Evolutionary conservation across 768 basidiomycete genomes (phyloP), one percentile per base, ranked within the genome.

Genomic region (Suillus lakei): DNA sequence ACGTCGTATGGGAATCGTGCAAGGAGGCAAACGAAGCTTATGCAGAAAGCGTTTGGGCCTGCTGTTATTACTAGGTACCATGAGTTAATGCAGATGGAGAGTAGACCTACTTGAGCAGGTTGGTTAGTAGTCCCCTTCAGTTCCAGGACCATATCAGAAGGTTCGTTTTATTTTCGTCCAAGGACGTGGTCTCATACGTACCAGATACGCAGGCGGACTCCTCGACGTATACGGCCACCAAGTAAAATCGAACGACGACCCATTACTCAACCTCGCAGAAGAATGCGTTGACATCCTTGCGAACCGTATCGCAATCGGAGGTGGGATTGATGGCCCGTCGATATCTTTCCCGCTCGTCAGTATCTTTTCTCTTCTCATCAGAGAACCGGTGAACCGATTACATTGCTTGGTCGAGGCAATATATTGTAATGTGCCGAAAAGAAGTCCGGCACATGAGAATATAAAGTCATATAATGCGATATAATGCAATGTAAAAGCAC

Each of bases 171-270:
- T 5, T 13, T 12, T 1, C 10, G 2, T 5, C 21, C 51, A 32
- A 21, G 4, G 30, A 21, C 51, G 8, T 51, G 4, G 2, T 54
- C 53, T 54, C 12, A 18, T 59, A 23, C 15, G 63, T 79, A 79
- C 58, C 77, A 71, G 88, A 78, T 69, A 83, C 81, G 76, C 72
- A 77, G 88, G 89, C 72, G 82, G 60, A 74, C 82, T 75, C n/a
- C 80, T 82, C 56, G 86, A 88, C 48, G 80, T 90, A 9, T 92
- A 92, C 61, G 90, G 90, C 13, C 86, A 91, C 69, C 77, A 79
- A 44, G 80, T 78, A 58, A 68, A 74, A 51, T 69, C 74, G 3
- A 78, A 76, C 59, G 77, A 83, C 54, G 84, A 85, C 71, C 66
- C 65, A 15, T 81, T 80, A 67, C 64, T 85, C 12, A 70, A 54